Evolutionary conservation across 202 grass and related monocot genomes (phyloP).

Genomic region (Bolboschoenoplectus hybrid): DNA sequence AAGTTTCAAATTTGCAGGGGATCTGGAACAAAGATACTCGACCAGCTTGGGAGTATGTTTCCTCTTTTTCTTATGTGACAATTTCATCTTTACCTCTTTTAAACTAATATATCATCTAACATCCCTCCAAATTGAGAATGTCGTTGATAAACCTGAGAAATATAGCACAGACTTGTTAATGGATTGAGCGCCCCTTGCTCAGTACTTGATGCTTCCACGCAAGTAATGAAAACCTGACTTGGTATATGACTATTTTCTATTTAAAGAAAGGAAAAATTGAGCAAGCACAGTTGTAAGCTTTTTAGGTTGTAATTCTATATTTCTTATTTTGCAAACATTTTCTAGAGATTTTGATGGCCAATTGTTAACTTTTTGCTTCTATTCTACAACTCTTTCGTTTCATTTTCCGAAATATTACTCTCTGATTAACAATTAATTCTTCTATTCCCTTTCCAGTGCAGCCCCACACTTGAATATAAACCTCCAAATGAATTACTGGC

Average conservation of each 20-base stretch:
- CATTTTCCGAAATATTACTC: background rate
- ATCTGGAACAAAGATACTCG: constrained; percentile 82
- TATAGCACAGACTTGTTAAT: background rate
- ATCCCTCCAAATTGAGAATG: background rate
- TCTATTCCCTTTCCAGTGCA: constrained; percentile 62
- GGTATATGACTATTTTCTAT: background rate
- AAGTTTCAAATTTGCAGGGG: constrained; percentile 90
- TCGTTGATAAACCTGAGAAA: background rate
- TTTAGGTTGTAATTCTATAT: background rate
- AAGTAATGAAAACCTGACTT: background rate
- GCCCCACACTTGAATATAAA: constrained; percentile 97
- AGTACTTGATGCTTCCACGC: background rate
- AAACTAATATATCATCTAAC: background rate
- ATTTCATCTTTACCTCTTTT: background rate
- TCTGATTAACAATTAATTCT: constrained; percentile 40
- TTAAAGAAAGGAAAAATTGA: background rate
- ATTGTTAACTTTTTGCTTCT: background rate
- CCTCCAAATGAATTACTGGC: constrained; percentile 99
- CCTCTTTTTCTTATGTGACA: constrained; percentile 6
- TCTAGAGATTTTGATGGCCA: background rate
- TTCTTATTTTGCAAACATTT: background rate
- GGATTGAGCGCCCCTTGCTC: background rate
- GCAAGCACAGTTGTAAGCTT: background rate
- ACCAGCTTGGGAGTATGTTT: constrained; percentile 85
- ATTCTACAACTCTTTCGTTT: background rate